A percentile compares a stretch with the other conserved stretches of the same genome.
These are phyloP conservation scores for Phytophthora citrophthora DNA, from an alignment of 352 stramenopile species.

Conservation along the genomic window DNA sequence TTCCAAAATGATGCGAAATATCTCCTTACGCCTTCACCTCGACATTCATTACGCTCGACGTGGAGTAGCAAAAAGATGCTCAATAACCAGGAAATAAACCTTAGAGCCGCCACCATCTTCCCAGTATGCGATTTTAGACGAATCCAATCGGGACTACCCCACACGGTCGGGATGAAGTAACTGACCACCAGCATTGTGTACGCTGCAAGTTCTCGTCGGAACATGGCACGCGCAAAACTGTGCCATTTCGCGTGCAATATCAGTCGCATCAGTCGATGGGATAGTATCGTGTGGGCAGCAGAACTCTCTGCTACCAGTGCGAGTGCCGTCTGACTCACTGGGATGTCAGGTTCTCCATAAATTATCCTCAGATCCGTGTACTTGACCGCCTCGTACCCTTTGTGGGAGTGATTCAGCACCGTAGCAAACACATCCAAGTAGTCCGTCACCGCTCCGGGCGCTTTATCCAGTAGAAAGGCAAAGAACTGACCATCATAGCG, in stretches of 20 bases:
- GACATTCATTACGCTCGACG: slow-evolving; percentile 59
- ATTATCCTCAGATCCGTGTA: slow-evolving; percentile 53
- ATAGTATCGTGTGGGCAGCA: slow-evolving; percentile 52
- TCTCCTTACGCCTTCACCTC: slow-evolving; percentile 41
- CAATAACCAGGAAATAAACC: slow-evolving; percentile 55
- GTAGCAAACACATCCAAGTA: slow-evolving; percentile 66
- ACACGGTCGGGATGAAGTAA: slow-evolving; percentile 69
- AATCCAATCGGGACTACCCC: slow-evolving; percentile 59
- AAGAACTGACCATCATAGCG: slow-evolving; percentile 61
- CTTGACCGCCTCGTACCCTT: slow-evolving; percentile 53
- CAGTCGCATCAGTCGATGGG: slow-evolving; percentile 63
- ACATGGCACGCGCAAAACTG: slow-evolving; percentile 59
- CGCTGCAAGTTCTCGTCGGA: slow-evolving; percentile 53
- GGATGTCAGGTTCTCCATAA: slow-evolving; percentile 57
- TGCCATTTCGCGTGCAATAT: slow-evolving; percentile 66
- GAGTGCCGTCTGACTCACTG: slow-evolving; percentile 55
- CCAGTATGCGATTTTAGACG: slow-evolving; percentile 43
- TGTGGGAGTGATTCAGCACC: slow-evolving; percentile 43
- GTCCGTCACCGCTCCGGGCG: slow-evolving; percentile 38
- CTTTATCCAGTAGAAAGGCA: slow-evolving; percentile 58
- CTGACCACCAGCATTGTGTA: slow-evolving; percentile 56
- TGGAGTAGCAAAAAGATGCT: slow-evolving; percentile 58
- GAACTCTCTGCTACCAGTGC: slow-evolving; percentile 48
- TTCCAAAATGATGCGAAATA: slow-evolving; percentile 77
- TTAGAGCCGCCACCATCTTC: slow-evolving; percentile 47